phyloP scores from a whole-genome alignment of 345 rosid species.

The Eutrema japonicum region DNA sequence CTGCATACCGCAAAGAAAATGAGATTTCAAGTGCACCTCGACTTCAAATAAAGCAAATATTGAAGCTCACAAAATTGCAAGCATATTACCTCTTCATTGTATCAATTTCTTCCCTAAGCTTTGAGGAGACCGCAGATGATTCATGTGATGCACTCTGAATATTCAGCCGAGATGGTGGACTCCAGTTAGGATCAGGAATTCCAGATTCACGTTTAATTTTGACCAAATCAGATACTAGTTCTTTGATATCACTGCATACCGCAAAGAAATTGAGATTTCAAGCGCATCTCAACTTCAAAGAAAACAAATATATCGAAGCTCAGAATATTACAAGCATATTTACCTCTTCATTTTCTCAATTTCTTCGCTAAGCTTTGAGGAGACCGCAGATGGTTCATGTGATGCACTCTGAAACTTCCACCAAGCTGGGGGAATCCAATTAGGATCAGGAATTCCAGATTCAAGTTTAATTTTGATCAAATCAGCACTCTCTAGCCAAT shows the following conservation, averaged over 20 bases:
- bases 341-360: constrained; percentile 65
- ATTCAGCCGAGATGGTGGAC: constrained; percentile 65
- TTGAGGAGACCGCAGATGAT: constrained; percentile 46
- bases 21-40: not conserved
- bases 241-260: constrained; percentile 60
- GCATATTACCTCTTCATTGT: constrained; percentile 57
- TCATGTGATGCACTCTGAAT: constrained; percentile 50
- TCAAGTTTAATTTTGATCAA: constrained; percentile 61
- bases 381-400: constrained; percentile 54
- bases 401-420: constrained; percentile 52
- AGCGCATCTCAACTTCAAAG: not conserved
- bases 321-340: not conserved
- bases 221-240: constrained; percentile 57
- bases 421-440: constrained; percentile 65
- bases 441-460: constrained; percentile 67
- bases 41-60: not conserved
- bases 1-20: constrained; percentile 47
- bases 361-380: constrained; percentile 59
- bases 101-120: constrained; percentile 63
- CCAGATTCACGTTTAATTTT: constrained; percentile 67
- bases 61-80: constrained; percentile 1
- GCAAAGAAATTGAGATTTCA: constrained; percentile 23
- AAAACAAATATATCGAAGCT: not conserved
- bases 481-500: constrained; percentile 93
- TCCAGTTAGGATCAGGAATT: constrained; percentile 57